These are phyloP conservation scores for Lactarius trivialis DNA, from an alignment of 768 basidiomycete genomes.

Conservation along the genomic window DNA sequence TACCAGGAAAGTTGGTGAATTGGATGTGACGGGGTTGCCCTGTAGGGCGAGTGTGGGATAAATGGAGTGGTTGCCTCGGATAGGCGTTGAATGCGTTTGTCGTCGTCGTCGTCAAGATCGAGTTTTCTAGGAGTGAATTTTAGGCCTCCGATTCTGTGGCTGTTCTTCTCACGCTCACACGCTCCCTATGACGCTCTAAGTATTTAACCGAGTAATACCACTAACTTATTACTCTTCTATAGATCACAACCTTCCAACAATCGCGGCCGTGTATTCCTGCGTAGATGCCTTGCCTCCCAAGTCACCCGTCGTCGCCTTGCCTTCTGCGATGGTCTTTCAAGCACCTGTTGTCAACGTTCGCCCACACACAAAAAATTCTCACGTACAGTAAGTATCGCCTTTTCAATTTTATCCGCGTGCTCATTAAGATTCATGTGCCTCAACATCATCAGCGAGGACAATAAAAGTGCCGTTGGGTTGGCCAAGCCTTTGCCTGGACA, in stretches of 20 bases:
- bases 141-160: conserved; percentile 14
- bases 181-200: neutral
- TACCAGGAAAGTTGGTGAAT: conserved; percentile 43
- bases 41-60: conserved; percentile 78
- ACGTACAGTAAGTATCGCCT: conserved; percentile 81
- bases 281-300: conserved; percentile 91
- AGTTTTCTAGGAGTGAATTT: neutral
- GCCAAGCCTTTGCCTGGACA: conserved; percentile 77
- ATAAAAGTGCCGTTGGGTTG: conserved; percentile 97
- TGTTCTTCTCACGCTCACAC: conserved; percentile 20
- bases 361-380: neutral
- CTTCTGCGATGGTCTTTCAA: conserved; percentile 89
- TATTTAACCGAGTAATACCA: neutral
- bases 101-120: conserved; percentile 28
- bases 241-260: conserved; percentile 59
- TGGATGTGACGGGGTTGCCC: conserved; percentile 68
- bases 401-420: conserved; percentile 85
- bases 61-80: conserved; percentile 51
- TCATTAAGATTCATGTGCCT: conserved; percentile 90
- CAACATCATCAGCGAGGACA: conserved; percentile 97
- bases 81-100: conserved; percentile 45
- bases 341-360: conserved; percentile 3
- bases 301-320: conserved; percentile 91
- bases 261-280: conserved; percentile 81
- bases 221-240: conserved; percentile 19